Evolutionary conservation across 345 rosid species (phyloP).

Genomic region (Rhodomyrtus tomentosa): DNA sequence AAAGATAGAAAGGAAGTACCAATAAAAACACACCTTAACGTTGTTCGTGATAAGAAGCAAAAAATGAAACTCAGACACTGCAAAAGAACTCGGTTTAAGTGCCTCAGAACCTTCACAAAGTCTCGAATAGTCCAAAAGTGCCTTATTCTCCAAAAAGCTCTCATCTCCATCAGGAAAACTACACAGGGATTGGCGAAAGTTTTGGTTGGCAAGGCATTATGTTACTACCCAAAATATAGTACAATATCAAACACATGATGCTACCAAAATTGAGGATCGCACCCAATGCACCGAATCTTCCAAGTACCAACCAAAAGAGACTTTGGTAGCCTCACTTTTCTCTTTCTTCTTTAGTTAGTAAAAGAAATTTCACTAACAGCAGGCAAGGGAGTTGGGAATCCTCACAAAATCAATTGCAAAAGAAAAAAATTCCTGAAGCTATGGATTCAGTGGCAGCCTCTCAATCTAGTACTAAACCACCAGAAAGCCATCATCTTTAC

Average conservation of each 20-base stretch:
- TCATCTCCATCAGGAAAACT: conserved; percentile 89
- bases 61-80: conserved; percentile 94
- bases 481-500: conserved; percentile 15
- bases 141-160: conserved; percentile 98
- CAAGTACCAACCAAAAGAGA: not conserved
- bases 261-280: not conserved
- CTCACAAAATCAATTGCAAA: not conserved
- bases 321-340: not conserved
- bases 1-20: not conserved
- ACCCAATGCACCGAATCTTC: not conserved
- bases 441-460: not conserved
- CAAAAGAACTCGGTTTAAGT: conserved; percentile 79
- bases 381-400: not conserved
- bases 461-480: not conserved
- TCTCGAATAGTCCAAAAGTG: conserved; percentile 74
- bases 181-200: conserved; percentile 10
- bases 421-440: not conserved
- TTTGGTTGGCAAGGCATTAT: not conserved
- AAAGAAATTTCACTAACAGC: not conserved
- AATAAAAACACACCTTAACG: conserved; percentile 67
- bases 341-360: not conserved
- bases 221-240: not conserved
- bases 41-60: conserved; percentile 87
- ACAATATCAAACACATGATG: not conserved
- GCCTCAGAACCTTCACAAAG: conserved; percentile 61